A percentile compares a stretch with the other conserved stretches of the same genome.
phyloP scores from a whole-genome alignment of 176 grass and related monocot genomes.

The Juncus inflexus region DNA sequence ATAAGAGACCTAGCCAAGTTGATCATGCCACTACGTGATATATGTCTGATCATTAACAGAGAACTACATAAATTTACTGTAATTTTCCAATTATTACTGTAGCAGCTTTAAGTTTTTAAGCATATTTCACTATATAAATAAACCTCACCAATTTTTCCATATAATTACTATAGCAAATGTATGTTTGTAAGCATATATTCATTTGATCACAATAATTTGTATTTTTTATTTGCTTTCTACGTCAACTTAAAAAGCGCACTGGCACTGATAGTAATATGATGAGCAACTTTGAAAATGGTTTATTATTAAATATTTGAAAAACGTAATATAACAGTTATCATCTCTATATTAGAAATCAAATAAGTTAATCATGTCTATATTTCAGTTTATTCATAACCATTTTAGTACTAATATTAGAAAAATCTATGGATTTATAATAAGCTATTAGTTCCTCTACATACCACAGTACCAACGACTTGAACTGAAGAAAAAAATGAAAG shows the following conservation, averaged over 20 bases:
- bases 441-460: not conserved
- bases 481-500: not conserved
- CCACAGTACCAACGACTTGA: not conserved
- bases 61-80: constrained; percentile 5
- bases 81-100: not conserved
- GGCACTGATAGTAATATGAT: too few species aligned
- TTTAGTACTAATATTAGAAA: too few species aligned
- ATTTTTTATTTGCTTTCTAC: too few species aligned
- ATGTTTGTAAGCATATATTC: too few species aligned
- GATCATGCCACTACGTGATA: constrained; percentile 12
- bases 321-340: too few species aligned
- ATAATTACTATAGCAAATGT: not conserved
- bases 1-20: constrained; percentile 10
- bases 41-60: constrained; percentile 4
- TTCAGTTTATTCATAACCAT: too few species aligned
- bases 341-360: too few species aligned
- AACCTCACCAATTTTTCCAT: not conserved
- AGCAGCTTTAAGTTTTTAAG: not conserved
- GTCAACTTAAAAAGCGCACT: too few species aligned
- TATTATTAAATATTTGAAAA: too few species aligned
- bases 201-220: too few species aligned
- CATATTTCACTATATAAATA: constrained; percentile 1
- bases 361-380: too few species aligned
- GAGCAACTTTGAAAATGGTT: too few species aligned
- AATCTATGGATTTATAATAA: not conserved